Evolutionary conservation across 1,284 basidiomycete species (phyloP), one percentile per base, ranked within the genome.

Genomic region (Ceratorhiza oryzae-sativae): DNA sequence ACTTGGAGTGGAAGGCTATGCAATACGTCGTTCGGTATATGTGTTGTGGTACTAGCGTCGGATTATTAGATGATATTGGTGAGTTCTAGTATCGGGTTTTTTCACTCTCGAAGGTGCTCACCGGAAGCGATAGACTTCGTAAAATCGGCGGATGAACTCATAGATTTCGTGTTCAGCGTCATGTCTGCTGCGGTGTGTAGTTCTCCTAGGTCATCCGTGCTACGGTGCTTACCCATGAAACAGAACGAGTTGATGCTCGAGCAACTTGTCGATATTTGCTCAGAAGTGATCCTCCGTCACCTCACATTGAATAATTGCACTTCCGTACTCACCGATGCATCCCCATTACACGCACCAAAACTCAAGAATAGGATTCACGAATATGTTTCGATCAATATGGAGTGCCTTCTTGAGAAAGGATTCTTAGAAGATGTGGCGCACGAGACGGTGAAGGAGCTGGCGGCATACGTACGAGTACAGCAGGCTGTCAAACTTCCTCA

Each of bases 231-330:
- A 65, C n/a, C 20, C 39, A 4, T 10, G 20, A 25, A 36, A 5
- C 74, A 94, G 92, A 96, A 94, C 76, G 95, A 98, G 80, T 81
- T 98, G 1, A 85, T 98, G 25, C 84, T 98, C 25, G 93, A 94
- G 76, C 90, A 91, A 27, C 87, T 98, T 9, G 87, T 95, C 71
- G 85, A 93, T 1, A 82, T 97, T 10, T 97, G 95, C 81, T 94
- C 94, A 1, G 82, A 84, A 8, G 85, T 90, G 32, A 86, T 97
- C 60, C 84, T 94, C 46, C 83, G 84, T 27, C 86, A 92, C 76
- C 84, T 92, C 72, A 90, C 89, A 72, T 84, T 91, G 61, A 84
- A 87, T 79, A 98, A 97, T 72, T 91, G 90, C 0, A 91, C 90
- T 68, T 88, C 90, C 71, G 83, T 98, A 30, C 88, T 98, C 39